Evolutionary conservation across 208 protist species (phyloP).

Genomic region (Leishmania gerbilli): DNA sequence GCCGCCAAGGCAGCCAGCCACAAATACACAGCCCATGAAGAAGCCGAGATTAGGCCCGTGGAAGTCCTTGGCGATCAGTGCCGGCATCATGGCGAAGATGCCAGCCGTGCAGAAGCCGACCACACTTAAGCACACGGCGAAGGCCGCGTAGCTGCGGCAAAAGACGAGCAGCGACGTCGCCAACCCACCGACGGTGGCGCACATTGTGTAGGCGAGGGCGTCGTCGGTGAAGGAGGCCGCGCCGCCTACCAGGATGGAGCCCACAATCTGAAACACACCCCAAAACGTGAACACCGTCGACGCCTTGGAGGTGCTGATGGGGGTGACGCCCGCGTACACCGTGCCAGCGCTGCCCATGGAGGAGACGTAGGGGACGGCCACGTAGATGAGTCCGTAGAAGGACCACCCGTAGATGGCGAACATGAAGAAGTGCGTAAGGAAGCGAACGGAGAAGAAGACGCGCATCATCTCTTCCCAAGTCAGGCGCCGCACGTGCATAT

Average conservation of each 20-base stretch:
- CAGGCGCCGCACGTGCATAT: constrained; percentile 56
- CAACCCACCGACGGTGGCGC: constrained; percentile 49
- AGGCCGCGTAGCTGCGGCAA: constrained; percentile 70
- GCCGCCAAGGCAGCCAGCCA: constrained; percentile 70
- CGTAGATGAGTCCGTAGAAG: constrained; percentile 84
- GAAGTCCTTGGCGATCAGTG: constrained; percentile 63
- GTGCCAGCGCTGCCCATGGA: constrained; percentile 70
- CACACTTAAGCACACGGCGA: constrained; percentile 54
- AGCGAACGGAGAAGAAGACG: constrained; percentile 49
- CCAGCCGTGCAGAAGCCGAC: constrained; percentile 85
- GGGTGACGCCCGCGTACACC: constrained; percentile 51
- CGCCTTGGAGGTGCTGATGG: constrained; percentile 61
- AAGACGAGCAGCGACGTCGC: constrained; percentile 49
- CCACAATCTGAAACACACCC: constrained; percentile 73
- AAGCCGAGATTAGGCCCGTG: constrained; percentile 83
- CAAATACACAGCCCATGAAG: constrained; percentile 77
- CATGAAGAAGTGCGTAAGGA: constrained; percentile 80
- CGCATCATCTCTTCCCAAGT: constrained; percentile 45
- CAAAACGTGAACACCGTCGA: constrained; percentile 81
- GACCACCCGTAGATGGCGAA: constrained; percentile 78
- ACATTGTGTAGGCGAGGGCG: constrained; percentile 65
- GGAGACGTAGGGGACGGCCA: constrained; percentile 76
- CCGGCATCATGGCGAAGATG: constrained; percentile 84
- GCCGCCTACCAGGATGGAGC: constrained; percentile 64
- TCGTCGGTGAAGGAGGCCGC: constrained; percentile 58